phyloP scores from a whole-genome alignment of 2,329 filamentous ascomycete species.

The Phyllosticta capitalensis region DNA sequence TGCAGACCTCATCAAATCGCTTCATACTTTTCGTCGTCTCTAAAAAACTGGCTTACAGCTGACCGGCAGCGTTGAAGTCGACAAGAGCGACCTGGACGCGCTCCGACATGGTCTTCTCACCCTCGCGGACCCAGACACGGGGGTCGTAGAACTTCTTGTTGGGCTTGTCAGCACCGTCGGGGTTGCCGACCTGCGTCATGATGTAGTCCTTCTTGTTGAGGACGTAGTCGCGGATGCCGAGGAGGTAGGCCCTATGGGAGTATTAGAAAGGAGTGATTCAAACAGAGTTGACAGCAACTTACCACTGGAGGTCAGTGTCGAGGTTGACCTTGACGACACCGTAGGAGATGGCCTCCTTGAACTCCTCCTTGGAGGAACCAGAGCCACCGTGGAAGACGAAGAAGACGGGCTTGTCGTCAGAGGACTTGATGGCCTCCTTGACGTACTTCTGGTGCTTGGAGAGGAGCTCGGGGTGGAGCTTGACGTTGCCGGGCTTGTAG shows the following conservation, averaged over 20 bases:
- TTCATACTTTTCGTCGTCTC: neutral
- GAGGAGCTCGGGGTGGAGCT: constrained; percentile 90
- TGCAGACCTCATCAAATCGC: neutral
- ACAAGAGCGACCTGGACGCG: constrained; percentile 72
- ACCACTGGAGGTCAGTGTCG: constrained; percentile 84
- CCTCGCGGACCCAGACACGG: constrained; percentile 90
- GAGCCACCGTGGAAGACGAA: constrained; percentile 99
- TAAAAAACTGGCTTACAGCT: constrained; percentile 48
- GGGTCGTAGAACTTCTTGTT: constrained; percentile 88
- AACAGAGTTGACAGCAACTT: neutral
- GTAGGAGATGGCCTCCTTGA: constrained; percentile 75
- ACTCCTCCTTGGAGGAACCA: constrained; percentile 85
- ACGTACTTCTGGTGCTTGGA: constrained; percentile 93
- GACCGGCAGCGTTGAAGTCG: constrained; percentile 81
- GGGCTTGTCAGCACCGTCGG: constrained; percentile 90
- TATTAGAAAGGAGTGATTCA: constrained; percentile 34
- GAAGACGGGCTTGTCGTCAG: constrained; percentile 87
- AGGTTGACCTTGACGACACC: constrained; percentile 99
- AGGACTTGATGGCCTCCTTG: constrained; percentile 63
- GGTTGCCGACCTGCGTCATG: constrained; percentile 79
- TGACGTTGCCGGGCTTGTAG: constrained; percentile 97
- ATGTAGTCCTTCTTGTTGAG: constrained; percentile 94
- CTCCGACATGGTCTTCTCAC: constrained; percentile 90
- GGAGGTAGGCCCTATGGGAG: constrained; percentile 57
- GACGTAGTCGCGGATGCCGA: constrained; percentile 90